These are phyloP conservation scores for Puccinia horiana DNA, from an alignment of 1,284 basidiomycete genomes.

Conservation along the genomic window DNA sequence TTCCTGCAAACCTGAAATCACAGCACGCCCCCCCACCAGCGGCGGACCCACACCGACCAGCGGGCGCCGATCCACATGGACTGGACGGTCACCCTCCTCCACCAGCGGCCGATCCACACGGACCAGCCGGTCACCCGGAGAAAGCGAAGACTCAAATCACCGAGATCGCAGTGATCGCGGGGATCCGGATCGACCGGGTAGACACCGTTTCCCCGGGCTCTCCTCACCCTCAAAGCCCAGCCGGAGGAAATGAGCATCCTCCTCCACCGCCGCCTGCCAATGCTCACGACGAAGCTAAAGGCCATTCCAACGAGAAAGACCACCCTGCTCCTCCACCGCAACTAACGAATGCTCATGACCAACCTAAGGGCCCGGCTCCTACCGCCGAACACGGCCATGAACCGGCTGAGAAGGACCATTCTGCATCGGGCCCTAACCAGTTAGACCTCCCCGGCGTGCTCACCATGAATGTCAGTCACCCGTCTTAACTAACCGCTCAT, in stretches of 20 bases:
- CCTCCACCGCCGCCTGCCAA: not conserved
- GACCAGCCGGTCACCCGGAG: not conserved
- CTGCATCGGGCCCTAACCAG: not conserved
- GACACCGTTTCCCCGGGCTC: not conserved
- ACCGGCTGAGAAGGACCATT: not conserved
- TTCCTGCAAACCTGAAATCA: not conserved
- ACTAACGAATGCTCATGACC: not conserved
- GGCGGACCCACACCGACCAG: not conserved
- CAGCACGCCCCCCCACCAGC: not conserved
- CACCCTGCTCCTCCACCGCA: not conserved
- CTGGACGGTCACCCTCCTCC: not conserved
- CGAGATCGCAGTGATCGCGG: constrained; percentile 6
- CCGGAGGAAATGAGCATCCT: not conserved
- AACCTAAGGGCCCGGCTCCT: not conserved
- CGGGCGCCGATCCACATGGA: not conserved
- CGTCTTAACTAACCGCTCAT: not conserved
- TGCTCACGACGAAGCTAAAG: not conserved
- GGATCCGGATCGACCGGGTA: not conserved
- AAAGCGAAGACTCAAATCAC: not conserved
- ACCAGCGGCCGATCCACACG: not conserved
- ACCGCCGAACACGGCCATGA: not conserved
- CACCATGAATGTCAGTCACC: not conserved
- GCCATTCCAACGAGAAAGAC: not conserved
- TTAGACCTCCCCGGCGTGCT: not conserved
- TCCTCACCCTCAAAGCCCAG: not conserved